Conservation (phyloP, 2,329 filamentous ascomycete genomes). For the Graphilbum sp. region DNA sequence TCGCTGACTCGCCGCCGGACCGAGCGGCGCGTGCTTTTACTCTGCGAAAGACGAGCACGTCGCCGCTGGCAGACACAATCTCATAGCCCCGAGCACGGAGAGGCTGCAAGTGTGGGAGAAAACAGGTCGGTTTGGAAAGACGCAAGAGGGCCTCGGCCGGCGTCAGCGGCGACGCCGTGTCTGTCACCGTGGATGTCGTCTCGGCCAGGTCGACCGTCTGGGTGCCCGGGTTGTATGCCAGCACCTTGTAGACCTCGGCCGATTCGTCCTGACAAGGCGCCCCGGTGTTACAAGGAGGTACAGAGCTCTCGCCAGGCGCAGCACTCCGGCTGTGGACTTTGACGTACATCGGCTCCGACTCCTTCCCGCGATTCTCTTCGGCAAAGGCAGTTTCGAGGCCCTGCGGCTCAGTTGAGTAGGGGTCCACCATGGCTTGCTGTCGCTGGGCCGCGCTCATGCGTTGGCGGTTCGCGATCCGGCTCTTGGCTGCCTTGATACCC, state of each 20-base stretch:
- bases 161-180: slow-evolving; percentile 31
- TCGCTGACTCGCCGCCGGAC: no score
- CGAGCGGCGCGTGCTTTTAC: no score
- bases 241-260: slow-evolving; percentile 38
- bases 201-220: slow-evolving; percentile 42
- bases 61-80: slow-evolving; percentile 44
- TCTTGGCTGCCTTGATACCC: slow-evolving; percentile 10
- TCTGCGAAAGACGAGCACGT: slow-evolving; percentile 52
- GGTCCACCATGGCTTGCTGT: slow-evolving; percentile 5
- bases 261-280: no score
- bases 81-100: slow-evolving; percentile 48
- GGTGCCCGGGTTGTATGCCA: slow-evolving; percentile 46
- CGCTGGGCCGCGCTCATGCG: slow-evolving; percentile 2
- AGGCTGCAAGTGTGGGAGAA: slow-evolving; percentile 44
- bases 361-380: slow-evolving; percentile 22
- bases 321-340: slow-evolving; percentile 13
- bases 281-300: no score
- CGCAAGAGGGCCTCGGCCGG: slow-evolving; percentile 43
- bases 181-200: slow-evolving; percentile 37
- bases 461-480: not conserved
- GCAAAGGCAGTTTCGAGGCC: slow-evolving; percentile 31
- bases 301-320: no score
- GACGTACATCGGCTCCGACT: slow-evolving; percentile 19
- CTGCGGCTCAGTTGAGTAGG: slow-evolving; percentile 27
- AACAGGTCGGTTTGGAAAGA: slow-evolving; percentile 46